Base-by-base conservation (phyloP, 148 eudicot species). In the Fagopyrum homotropicum region DNA sequence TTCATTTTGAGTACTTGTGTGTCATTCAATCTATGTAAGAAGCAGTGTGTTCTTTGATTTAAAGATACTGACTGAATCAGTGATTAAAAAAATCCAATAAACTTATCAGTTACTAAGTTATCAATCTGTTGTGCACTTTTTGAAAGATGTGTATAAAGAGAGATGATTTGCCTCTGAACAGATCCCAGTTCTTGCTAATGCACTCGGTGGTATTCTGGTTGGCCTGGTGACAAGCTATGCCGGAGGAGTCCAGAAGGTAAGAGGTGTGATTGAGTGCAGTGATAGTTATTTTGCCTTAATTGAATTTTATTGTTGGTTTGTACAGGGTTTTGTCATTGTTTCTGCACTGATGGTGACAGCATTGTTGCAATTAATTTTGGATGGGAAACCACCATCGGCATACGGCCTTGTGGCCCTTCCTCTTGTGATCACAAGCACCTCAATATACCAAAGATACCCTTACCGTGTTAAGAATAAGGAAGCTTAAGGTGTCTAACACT, bases 341-440 rank as follows among this genome's bases (percentile, higher is more conserved):
- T 95, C 97, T 69, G 97, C 98, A n/a, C 97, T 95, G 61, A 85
- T 95, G 7, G 97, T 92, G 72, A 92, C 98, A 12, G 96, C 98
- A 45, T 84, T 95, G 87, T 81, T 95, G 80, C 98, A 95, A 73
- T 90, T 86, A 71, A 71, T 92, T 79, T 89, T 95, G 75, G 98
- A 92, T 29, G 97, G 98, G 26, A 92, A 84, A 79, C 89, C 91
- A 50, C 97, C 97, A 43, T 90, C 97, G 35, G 75, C 81, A 17
- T 95, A 87, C 82, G 92, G 96, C 80, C 92, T 95, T 73, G 81
- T 89, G 80, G 96, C 97, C 59, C 89, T 92, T 78, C 98, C 98
- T 0, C 79, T 95, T 47, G 98, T 95, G 79, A 87, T 88, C 52
- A 83, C 77, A n/a, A 95, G 98, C 87, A 95, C 83, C 79, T 87